Evolutionary conservation across 2,329 filamentous ascomycete genomes (phyloP), one percentile per base, ranked within the genome.

Genomic region (Shiraia sp.): DNA sequence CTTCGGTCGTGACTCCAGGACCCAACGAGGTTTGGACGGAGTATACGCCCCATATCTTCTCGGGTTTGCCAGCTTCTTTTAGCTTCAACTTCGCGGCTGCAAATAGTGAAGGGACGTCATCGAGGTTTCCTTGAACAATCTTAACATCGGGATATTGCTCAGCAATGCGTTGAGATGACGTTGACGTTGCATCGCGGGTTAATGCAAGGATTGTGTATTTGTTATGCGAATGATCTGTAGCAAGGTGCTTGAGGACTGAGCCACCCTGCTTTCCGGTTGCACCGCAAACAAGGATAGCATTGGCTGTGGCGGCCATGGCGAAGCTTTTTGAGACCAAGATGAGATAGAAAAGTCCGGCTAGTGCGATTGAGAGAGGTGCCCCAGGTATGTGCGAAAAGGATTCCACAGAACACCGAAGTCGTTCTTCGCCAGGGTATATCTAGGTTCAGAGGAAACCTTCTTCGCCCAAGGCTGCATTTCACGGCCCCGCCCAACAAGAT

Each of bases 11-110:
- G 47, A 36, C 41, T 38, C 66, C 72, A 30, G 67, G 66, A 32
- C 71, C 73, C 45, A 70, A 56, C 28, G 71, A 70, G 31, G 81
- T 72, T 65, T 83, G 81, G 1, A 87, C 81, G 15, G 77, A 80
- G 65, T 79, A 86, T 5, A 86, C 81, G 3, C 80, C 81, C 75
- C 78, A 81, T 42, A 83, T 73, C 38, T 66, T 47, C 10, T 59
- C 47, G 1, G 64, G 59, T 16, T 59, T 51, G 15, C 48, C 48
- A 6, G 67, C 63, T n/a, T 65, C 59, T 24, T 68, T 63, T 35
- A 68, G 56, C 3, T 65, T 55, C 2, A 65, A 55, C 24, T 69
- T 66, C 5, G 73, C 76, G 19, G 68, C 68, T 24, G 65, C 50
- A 51, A 85, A 84, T 13, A 85, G 74, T 0, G 59, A 66, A 0